Percentiles rank a stretch among this genome's conserved stretches.
phyloP scores from a whole-genome alignment of 768 basidiomycete species.

The Daedaleopsis nitida region DNA sequence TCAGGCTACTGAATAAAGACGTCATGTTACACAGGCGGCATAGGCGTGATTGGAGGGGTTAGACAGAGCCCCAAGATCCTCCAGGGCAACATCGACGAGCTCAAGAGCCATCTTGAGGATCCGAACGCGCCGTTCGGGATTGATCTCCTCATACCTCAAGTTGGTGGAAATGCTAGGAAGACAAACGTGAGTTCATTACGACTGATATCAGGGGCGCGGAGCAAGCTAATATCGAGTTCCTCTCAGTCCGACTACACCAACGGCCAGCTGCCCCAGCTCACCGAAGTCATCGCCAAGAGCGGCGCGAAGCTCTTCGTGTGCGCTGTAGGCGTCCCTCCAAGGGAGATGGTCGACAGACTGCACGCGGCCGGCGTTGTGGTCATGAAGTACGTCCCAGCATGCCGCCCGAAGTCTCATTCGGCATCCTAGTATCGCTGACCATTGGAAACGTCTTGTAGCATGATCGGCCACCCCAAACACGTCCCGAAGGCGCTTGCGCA shows the following conservation, averaged over 20 bases:
- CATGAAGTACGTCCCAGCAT: slow-evolving; percentile 63
- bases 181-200: slow-evolving; percentile 64
- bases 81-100: slow-evolving; percentile 63
- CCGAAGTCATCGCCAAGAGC: slow-evolving; percentile 75
- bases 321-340: slow-evolving; percentile 84
- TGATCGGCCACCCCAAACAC: slow-evolving; percentile 89
- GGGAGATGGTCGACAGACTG: slow-evolving; percentile 77
- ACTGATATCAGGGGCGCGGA: no score
- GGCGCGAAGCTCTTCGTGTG: slow-evolving; percentile 80
- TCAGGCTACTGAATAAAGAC: neutral
- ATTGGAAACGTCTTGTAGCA: slow-evolving; percentile 41
- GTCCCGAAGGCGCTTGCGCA: slow-evolving; percentile 74
- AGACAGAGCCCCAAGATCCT: slow-evolving; percentile 74
- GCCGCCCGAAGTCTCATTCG: no score
- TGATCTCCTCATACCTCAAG: slow-evolving; percentile 80
- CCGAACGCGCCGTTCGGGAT: slow-evolving; percentile 79
- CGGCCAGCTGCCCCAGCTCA: slow-evolving; percentile 74
- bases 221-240: no score
- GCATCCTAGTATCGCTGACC: no score
- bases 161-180: slow-evolving; percentile 81
- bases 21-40: slow-evolving; percentile 49
- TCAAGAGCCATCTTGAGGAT: slow-evolving; percentile 76
- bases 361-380: slow-evolving; percentile 78
- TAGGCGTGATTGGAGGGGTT: slow-evolving; percentile 87
- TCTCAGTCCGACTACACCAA: slow-evolving; percentile 70